Evolutionary conservation across 129 eudicot species (phyloP), one percentile per base, ranked within the genome.

Genomic region (Pittosporum tobira): DNA sequence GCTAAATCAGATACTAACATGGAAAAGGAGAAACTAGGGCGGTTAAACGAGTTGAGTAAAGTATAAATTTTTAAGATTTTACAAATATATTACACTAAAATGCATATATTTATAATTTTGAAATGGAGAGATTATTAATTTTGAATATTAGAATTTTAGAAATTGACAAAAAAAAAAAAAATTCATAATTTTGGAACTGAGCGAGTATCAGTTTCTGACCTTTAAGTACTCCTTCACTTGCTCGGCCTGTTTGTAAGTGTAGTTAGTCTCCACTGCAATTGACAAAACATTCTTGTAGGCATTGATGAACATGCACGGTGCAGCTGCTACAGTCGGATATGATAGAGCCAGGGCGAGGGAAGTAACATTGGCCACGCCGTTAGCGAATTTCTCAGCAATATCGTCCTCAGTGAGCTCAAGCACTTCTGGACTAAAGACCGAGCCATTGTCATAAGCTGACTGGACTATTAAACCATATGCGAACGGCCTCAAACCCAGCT

Each of bases 401-500:
- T 82, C 85, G 4, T 78, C 90, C 51, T 82, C 82, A 6, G 77
- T 65, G 50, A 75, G 70, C 63, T 82, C 24, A 30, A 82, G 82
- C 53, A 82, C 77, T 23, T 82, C 85, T 1, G 85, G 85, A 20
- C 66, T 70, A 52, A 71, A 73, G 47, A 82, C 90, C 2, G 82
- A 68, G 12, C 85, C 82, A 13, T 67, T 71, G 60, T 79, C 82
- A 30, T 78, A 78, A 6, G 68, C 85, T 2, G 21, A 60, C 49
- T 64, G 66, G 14, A 82, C 75, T 2, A 69, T 29, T 6, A 82
- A 73, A 6, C 85, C 90, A 46, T 78, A 79, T 0, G 90, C 78
- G 46, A 82, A 82, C 8, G 90, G 90, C 60, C 65, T 83, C 47
- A 80, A 28, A 57, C 80, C 82, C 2, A 83, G 78, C 50, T 83